Percentiles rank a stretch among this genome's conserved stretches.
Conservation (phyloP, 306 rosid genomes). For the Hylodesmum podocarpum region DNA sequence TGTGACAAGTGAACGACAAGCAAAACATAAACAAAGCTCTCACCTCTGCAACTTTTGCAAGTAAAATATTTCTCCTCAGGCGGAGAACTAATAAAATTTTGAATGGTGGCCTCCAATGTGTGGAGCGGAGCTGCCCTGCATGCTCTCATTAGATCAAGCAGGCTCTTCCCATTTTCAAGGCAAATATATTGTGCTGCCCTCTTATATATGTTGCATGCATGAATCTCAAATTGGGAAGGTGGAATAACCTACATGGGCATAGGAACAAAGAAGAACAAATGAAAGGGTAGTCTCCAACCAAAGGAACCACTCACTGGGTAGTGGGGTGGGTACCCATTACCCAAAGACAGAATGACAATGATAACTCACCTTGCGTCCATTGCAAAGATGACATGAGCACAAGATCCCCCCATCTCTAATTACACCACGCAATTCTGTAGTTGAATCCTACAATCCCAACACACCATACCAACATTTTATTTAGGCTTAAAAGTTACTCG, state of each 20-base stretch:
- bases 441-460: slow-evolving; percentile 62
- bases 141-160: slow-evolving; percentile 79
- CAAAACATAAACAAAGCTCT: slow-evolving; percentile 31
- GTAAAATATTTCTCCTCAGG: slow-evolving; percentile 73
- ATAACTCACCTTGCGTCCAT: slow-evolving; percentile 76
- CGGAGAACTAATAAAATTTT: slow-evolving; percentile 59
- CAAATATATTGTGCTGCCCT: slow-evolving; percentile 97
- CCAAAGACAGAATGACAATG: slow-evolving; percentile 25
- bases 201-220: slow-evolving; percentile 85
- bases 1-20: slow-evolving; percentile 18
- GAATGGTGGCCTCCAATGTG: slow-evolving; percentile 77
- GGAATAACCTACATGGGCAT: slow-evolving; percentile 64
- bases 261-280: slow-evolving; percentile 28
- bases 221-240: slow-evolving; percentile 96
- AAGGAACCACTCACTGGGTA: slow-evolving; percentile 27
- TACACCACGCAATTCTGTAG: slow-evolving; percentile 70
- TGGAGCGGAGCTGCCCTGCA: slow-evolving; percentile 80
- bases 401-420: slow-evolving; percentile 84
- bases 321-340: slow-evolving; percentile 21
- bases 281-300: slow-evolving; percentile 9
- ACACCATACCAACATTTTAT: background rate
- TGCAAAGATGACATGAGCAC: slow-evolving; percentile 78
- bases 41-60: slow-evolving; percentile 87
- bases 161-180: slow-evolving; percentile 91
- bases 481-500: no score